Base-by-base conservation (phyloP, 116 monocot species). In the Zostera marina region DNA sequence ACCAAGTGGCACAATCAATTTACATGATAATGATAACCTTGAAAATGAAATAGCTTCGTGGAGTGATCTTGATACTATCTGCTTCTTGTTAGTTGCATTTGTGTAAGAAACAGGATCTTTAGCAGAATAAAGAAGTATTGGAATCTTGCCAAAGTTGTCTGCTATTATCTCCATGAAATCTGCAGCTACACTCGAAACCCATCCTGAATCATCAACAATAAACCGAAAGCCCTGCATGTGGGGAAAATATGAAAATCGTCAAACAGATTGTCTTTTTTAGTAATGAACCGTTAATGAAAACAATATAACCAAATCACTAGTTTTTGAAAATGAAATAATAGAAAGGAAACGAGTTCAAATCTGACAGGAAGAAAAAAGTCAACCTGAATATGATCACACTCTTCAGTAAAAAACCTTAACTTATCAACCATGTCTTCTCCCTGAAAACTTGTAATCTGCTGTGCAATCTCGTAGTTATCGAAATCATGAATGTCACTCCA, bases 301-400 rank as follows among this genome's bases (percentile, higher is more conserved):
- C 5, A 5, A 32, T 3, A 32, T 5, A 32, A 32, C 32, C 32
- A 0, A 5, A 5, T 32, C 32, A 5, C 5, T 49, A 6, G 19
- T 17, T 19, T 49, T 49, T 49, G 49, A 49, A 7, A 49, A 49
- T 17, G 2, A 49, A 49, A 49, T 12, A 24, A 10, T 8, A 10
- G 19, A 32, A n/a, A 13, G 9, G 9, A 32, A 22, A 55, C 17
- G 9, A 54, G 38, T 11, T 63, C 42, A 59, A 25, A 44, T 4
- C 58, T 23, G 58, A 47, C 38, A 13, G 47, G 9, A 20, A 16
- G 39, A 21, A 44, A 60, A 47, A 67, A 60, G 20, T 40, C 48
- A 41, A 96, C 96, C 85, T 96, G 96, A 52, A 96, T 76, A 61
- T 76, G 82, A 49, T 96, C 89, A 58, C 96, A 89, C 73, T 89